A percentile compares a stretch with the other conserved stretches of the same genome.
phyloP scores from a whole-genome alignment of 1,139 yeast genomes.

The Saccharomyces uvarum region DNA sequence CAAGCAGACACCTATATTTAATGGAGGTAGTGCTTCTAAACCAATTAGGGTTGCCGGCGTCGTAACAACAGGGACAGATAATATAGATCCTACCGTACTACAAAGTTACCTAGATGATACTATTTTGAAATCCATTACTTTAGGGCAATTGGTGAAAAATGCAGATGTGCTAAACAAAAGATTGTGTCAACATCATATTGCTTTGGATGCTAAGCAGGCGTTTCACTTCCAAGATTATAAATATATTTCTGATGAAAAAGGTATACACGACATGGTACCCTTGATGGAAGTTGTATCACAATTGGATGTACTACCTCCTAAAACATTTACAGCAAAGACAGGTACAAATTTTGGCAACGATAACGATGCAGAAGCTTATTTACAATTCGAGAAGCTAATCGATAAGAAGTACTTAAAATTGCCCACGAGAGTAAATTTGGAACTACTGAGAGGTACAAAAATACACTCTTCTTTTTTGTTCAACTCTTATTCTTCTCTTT shows the following conservation, averaged over 20 bases:
- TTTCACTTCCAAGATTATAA: conserved; percentile 2
- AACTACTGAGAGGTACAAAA: conserved; percentile 73
- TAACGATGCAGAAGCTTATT: conserved; percentile 90
- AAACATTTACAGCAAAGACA: conserved; percentile 67
- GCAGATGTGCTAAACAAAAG: conserved; percentile 24
- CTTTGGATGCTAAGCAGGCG: conserved; percentile 16
- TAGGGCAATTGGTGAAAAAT: conserved; percentile 22
- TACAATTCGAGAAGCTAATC: conserved; percentile 67
- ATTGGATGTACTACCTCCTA: conserved; percentile 53
- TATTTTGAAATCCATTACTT: conserved; percentile 21
- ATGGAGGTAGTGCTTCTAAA: conserved; percentile 5
- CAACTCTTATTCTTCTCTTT: conserved; percentile 53
- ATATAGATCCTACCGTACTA: conserved; percentile 19
- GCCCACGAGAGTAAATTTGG: conserved; percentile 33
- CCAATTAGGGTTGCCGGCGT: conserved; percentile 23
- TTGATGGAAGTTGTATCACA: conserved; percentile 45
- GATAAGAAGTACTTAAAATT: conserved; percentile 27
- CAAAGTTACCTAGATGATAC: conserved; percentile 27
- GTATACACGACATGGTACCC: conserved; percentile 5
- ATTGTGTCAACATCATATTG: conserved; percentile 25
- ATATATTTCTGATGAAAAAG: not conserved
- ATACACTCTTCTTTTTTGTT: conserved; percentile 67
- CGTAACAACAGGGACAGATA: conserved; percentile 16
- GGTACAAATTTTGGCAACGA: conserved; percentile 87
- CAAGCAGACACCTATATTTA: not conserved